A percentile compares a stretch with the other conserved stretches of the same genome.
Evolutionary conservation across 164 flowering plant species (phyloP).

Genomic region (Chloranthus sessilifolius): DNA sequence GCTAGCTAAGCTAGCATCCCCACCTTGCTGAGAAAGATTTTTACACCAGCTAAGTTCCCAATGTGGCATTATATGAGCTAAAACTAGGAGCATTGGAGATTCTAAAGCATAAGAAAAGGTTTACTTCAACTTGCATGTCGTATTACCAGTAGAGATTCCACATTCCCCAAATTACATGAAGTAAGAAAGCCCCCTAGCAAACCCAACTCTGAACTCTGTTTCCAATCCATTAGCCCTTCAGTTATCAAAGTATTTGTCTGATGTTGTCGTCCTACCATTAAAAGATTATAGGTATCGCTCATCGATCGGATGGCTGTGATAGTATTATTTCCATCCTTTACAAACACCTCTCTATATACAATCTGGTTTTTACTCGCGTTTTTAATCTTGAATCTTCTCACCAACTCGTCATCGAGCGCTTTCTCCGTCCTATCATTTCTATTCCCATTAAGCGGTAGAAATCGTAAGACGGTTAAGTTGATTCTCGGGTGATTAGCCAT

Average conservation of each 20-base stretch:
- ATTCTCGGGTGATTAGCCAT: constrained; percentile 13
- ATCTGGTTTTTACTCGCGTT: constrained; percentile 8
- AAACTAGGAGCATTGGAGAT: too few relatives aligned
- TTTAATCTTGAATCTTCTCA: constrained; percentile 14
- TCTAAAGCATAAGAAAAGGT: too few relatives aligned
- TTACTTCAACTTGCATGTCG: too few relatives aligned
- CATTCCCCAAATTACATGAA: constrained; percentile 12
- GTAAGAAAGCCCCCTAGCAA: constrained; percentile 33
- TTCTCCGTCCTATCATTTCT: not conserved
- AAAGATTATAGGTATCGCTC: constrained; percentile 17
- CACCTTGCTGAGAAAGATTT: too few relatives aligned
- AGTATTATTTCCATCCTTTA: constrained; percentile 13
- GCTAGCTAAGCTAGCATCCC: too few relatives aligned
- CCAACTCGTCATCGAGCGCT: constrained; percentile 19
- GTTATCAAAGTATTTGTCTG: constrained; percentile 16
- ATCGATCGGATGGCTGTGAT: constrained; percentile 13
- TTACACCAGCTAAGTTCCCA: too few relatives aligned
- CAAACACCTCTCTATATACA: constrained; percentile 24
- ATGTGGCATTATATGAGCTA: too few relatives aligned
- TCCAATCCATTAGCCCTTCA: constrained; percentile 18
- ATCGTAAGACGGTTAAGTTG: constrained; percentile 5
- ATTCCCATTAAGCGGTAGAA: not conserved
- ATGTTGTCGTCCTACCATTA: constrained; percentile 32
- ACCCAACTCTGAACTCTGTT: constrained; percentile 31
- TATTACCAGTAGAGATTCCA: constrained; percentile 30